These are phyloP conservation scores for Salix suchowensis DNA, from an alignment of 345 rosid species.

Conservation along the genomic window DNA sequence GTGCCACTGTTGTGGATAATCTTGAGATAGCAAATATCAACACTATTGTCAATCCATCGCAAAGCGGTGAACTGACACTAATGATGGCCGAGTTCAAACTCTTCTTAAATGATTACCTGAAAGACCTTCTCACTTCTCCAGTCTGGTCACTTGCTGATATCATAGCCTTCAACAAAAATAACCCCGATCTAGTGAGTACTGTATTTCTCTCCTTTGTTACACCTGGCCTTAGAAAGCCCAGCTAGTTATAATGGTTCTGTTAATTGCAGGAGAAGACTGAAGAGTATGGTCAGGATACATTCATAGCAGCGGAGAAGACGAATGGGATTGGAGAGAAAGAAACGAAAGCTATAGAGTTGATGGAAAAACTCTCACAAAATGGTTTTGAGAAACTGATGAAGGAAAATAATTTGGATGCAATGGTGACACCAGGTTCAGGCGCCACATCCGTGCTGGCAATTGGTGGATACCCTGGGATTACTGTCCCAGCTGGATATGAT, in stretches of 20 bases:
- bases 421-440: slow-evolving; percentile 31
- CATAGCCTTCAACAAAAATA: slow-evolving; percentile 44
- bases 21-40: slow-evolving; percentile 36
- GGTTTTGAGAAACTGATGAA: slow-evolving; percentile 57
- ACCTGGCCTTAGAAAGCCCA: too few relatives aligned
- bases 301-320: slow-evolving; percentile 40
- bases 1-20: slow-evolving; percentile 46
- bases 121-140: slow-evolving; percentile 39
- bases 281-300: slow-evolving; percentile 44
- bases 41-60: slow-evolving; percentile 5
- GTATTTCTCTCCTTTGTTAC: too few relatives aligned
- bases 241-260: background rate
- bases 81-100: slow-evolving; percentile 53
- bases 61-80: slow-evolving; percentile 38
- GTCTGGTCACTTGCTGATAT: slow-evolving; percentile 54
- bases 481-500: slow-evolving; percentile 63
- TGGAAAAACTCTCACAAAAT: slow-evolving; percentile 28
- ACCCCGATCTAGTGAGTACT: slow-evolving; percentile 34
- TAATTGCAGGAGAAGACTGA: slow-evolving; percentile 46
- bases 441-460: slow-evolving; percentile 40
- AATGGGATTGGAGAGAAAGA: slow-evolving; percentile 31
- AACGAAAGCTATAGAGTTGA: slow-evolving; percentile 24
- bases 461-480: slow-evolving; percentile 68
- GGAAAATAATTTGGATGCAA: slow-evolving; percentile 47
- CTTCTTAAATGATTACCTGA: slow-evolving; percentile 46